Base-by-base conservation (phyloP, 768 basidiomycete genomes). In the Hygrocybe punicea region DNA sequence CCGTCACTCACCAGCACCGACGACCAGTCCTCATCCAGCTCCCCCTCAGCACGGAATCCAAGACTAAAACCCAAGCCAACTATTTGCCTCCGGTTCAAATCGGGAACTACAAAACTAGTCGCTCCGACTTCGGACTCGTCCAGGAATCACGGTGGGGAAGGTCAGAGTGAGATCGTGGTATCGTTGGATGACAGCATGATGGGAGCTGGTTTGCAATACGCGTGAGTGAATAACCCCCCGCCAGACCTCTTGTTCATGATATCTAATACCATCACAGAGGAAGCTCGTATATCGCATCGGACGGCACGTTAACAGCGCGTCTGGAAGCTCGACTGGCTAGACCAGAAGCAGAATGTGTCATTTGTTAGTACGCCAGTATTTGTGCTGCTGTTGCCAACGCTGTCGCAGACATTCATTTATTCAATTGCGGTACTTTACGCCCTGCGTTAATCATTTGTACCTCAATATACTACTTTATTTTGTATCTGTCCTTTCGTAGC, bases 141-240 rank as follows among this genome's bases (percentile, higher is more conserved):
- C 57, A 45, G 56, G 49, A 19, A 51, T 25, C 11, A 63, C 57
- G 35, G 56, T 25, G 16, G 48, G 46, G 46, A 64, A 46, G 25
- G 48, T 11, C 21, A 63, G 23, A 62, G 57, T 5, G 65, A 65
- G 11, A 74, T 85, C 33, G 60, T 74, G 3, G 73, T 76, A 1
- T 65, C 75, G 0, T 68, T 84, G 19, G 75, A 78, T 50, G 76
- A 73, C 25, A 78, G 60, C 59, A 58, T 62, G 48, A 67, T 67
- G 68, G 83, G 75, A 2, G 65, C 72, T 1, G 79, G 80, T 53
- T 62, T 86, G 5, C 77, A 81, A 51, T 82, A 82, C 53, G 74
- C 76, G 84, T 85, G 54, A 67, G 84, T 74, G 2, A 34, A 6
- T n/a, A n/a, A n/a, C n/a, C 46, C 7, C 40, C 34, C 53, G 25